Evolutionary conservation across 164 flowering plant species (phyloP).

Genomic region (Chimonanthus praecox): DNA sequence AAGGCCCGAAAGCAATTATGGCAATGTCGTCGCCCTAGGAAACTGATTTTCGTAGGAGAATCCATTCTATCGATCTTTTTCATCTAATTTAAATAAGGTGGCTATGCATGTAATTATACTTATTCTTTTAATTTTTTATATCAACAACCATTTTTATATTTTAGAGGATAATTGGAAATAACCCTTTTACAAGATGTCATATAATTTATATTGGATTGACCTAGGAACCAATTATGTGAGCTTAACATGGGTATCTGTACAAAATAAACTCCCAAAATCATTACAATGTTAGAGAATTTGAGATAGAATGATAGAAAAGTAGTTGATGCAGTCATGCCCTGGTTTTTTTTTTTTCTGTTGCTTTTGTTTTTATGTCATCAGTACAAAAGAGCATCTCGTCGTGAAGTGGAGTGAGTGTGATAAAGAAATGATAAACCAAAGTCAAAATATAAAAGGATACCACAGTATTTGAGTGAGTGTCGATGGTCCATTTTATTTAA

Average conservation of each 20-base stretch:
- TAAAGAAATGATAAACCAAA: constrained; percentile 9
- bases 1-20: too few relatives aligned
- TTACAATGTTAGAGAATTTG: too few relatives aligned
- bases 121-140: too few relatives aligned
- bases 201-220: not conserved
- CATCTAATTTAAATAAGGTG: too few relatives aligned
- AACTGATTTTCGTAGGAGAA: too few relatives aligned
- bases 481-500: not conserved
- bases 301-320: not conserved
- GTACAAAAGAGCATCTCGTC: constrained; percentile 12
- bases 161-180: too few relatives aligned
- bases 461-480: not conserved
- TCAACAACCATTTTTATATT: too few relatives aligned
- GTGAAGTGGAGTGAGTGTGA: constrained; percentile 6
- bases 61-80: too few relatives aligned
- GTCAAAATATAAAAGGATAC: constrained; percentile 17
- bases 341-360: not conserved
- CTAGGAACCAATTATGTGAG: not conserved
- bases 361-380: not conserved
- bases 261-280: not conserved
- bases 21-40: too few relatives aligned
- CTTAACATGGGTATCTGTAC: not conserved
- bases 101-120: too few relatives aligned
- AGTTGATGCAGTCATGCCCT: not conserved
- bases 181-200: too few relatives aligned